phyloP scores from a whole-genome alignment of 129 eudicot genomes.

The Daucus carota region DH1_v3.0 NC_030382.2:23160001-23160500 shows the following conservation, averaged over 20 bases:
- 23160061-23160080: neutral
- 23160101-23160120: neutral
- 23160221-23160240: slow-evolving; percentile 71
- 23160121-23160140: neutral
- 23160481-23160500: neutral
- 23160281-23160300: neutral
- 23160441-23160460: neutral
- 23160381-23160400: slow-evolving; percentile 21
- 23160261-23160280: neutral
- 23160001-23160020: neutral
- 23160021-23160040: neutral
- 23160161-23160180: slow-evolving; percentile 35
- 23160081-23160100: too few relatives aligned
- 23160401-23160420: neutral
- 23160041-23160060: neutral
- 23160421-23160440: neutral
- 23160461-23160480: neutral
- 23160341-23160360: neutral
- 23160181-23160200: slow-evolving; percentile 61
- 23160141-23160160: neutral
- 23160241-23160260: slow-evolving; percentile 22
- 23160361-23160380: slow-evolving; percentile 36
- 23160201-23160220: slow-evolving; percentile 72
- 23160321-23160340: slow-evolving; percentile 2
- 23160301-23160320: neutral